Evolutionary conservation across 495 filamentous ascomycete genomes (phyloP), one percentile per base, ranked within the genome.

Genomic region (Talaromyces nanjingensis): DNA sequence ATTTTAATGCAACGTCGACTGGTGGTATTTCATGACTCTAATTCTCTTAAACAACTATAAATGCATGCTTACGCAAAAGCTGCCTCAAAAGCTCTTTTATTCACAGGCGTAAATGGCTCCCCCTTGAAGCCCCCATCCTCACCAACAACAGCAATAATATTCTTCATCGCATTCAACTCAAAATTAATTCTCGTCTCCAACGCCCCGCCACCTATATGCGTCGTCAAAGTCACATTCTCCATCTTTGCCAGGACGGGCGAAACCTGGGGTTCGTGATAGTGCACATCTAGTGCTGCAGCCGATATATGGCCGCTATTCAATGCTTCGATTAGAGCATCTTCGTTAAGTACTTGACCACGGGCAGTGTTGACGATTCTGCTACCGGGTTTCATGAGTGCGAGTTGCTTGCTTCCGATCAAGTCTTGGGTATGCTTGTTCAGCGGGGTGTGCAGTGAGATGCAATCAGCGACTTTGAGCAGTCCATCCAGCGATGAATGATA

Each of bases 161-260:
- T 91, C 72, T 85, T 77, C 86, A 91, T 90, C 27, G 82, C 84
- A 69, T 91, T 66, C 69, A 83, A 79, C 77, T 93, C 89, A 70
- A 91, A 91, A 6, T 87, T 87, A 55, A 84, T 75, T 67, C 89
- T 86, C 60, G 86, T 87, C 73, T 91, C 88, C 37, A 91, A 72
- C 20, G 86, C 87, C 4, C 85, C 87, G 9, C 89, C 88, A 7
- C 88, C 90, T 69, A 89, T 91, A 71, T 91, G 89, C 20, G 81
- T 80, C 59, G 87, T 82, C 65, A 90, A 71, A 74, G 87, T 83
- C 1, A 88, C 88, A 62, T 77, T 78, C 60, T 67, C 65, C 75
- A 87, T 79, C 37, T 66, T 66, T 47, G 77, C 74, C 63, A 91
- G 71, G 29, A 80, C 68, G 14, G 84, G 74, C 14, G 59, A 52